phyloP scores from a whole-genome alignment of 495 filamentous ascomycete genomes.

The Cercophora sp. region DNA sequence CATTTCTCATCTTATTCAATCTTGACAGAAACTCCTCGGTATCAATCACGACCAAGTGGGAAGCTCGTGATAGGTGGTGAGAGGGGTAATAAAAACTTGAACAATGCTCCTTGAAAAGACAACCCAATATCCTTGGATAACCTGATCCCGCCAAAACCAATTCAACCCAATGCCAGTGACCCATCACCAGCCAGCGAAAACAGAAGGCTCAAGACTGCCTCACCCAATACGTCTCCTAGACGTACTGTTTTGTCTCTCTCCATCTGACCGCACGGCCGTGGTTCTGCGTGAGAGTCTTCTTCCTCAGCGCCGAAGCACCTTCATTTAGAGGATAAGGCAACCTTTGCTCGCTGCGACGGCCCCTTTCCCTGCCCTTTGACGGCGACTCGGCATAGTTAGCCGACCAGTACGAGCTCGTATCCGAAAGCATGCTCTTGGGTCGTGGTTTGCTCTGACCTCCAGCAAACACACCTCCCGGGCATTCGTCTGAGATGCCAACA shows the following conservation, averaged over 20 bases:
- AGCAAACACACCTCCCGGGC: not conserved
- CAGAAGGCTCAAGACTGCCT: no score
- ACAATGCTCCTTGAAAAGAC: no score
- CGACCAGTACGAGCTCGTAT: slow-evolving; percentile 7
- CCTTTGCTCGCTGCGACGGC: not conserved
- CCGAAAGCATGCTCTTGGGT: slow-evolving; percentile 1
- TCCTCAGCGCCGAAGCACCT: not conserved
- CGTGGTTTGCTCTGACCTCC: not conserved
- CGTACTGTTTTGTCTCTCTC: slow-evolving; percentile 13
- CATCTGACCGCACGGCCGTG: slow-evolving; percentile 6
- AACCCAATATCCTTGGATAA: no score
- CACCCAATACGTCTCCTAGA: slow-evolving; percentile 18
- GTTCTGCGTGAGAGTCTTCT: not conserved
- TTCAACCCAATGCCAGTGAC: no score
- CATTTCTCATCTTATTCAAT: no score
- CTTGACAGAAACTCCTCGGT: no score
- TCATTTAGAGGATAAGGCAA: not conserved
- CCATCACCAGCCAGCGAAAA: no score
- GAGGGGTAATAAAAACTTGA: no score
- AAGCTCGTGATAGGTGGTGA: no score
- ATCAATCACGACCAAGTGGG: no score
- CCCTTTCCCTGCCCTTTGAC: not conserved
- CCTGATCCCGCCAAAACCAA: no score
- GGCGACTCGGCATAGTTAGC: not conserved
- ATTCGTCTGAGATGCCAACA: not conserved